Evolutionary conservation across 2,329 filamentous ascomycete species (phyloP).

Genomic region (Didymella glomerata): DNA sequence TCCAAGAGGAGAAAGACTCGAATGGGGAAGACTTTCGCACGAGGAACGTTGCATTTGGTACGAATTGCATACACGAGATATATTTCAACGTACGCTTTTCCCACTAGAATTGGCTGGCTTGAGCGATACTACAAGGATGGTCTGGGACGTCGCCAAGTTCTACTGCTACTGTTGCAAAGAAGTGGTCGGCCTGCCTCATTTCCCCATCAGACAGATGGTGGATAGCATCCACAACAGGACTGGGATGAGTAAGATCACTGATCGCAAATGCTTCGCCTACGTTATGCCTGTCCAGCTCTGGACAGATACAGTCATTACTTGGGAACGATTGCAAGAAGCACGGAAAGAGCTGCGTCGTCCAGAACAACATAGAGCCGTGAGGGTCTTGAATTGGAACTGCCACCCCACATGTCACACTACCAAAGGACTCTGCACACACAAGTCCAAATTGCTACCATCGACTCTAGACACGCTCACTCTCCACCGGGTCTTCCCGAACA

Average conservation of each 20-base stretch:
- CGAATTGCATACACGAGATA: slow-evolving; percentile 3
- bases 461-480: not conserved
- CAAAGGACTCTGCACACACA: not conserved
- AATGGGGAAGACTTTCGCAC: not conserved
- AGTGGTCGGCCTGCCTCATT: not conserved
- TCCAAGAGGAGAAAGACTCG: not conserved
- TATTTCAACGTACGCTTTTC: not conserved
- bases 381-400: not conserved
- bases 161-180: slow-evolving; percentile 1
- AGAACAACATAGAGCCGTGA: not conserved
- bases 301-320: not conserved
- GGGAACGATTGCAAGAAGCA: not conserved
- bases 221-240: not conserved
- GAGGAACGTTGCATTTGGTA: not conserved
- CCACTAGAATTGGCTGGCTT: not conserved
- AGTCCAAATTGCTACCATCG: not conserved
- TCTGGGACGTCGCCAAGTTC: not conserved
- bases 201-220: not conserved
- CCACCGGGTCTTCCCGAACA: not conserved
- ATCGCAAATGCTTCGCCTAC: not conserved
- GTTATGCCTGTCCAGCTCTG: not conserved
- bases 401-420: not conserved
- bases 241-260: slow-evolving; percentile 6
- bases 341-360: not conserved
- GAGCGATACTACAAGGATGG: not conserved